These are phyloP conservation scores for Hyphopichia buzzinii DNA, from an alignment of 1,139 yeast genomes.

Conservation along the genomic window DNA sequence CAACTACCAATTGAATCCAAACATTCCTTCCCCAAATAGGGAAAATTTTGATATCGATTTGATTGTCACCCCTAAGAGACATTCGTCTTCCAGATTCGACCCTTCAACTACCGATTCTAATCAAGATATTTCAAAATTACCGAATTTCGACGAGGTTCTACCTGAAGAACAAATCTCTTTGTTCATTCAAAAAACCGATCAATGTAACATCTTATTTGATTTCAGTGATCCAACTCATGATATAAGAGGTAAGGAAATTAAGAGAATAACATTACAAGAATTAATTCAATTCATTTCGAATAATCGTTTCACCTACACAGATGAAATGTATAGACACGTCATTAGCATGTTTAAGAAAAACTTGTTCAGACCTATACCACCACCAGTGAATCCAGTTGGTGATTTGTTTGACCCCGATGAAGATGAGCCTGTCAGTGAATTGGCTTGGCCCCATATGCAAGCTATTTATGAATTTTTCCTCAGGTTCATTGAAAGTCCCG, in stretches of 20 bases:
- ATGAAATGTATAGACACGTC: conserved; percentile 85
- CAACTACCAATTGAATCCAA: conserved; percentile 36
- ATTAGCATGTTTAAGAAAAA: conserved; percentile 87
- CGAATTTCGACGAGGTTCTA: conserved; percentile 86
- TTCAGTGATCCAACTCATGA: conserved; percentile 92
- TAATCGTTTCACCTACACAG: conserved; percentile 81
- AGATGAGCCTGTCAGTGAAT: conserved; percentile 94
- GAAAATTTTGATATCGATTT: conserved; percentile 46
- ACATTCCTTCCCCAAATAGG: conserved; percentile 44
- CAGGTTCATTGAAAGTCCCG: conserved; percentile 91
- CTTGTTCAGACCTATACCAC: conserved; percentile 93
- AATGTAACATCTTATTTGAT: conserved; percentile 92
- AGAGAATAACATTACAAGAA: conserved; percentile 82
- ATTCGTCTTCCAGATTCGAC: conserved; percentile 90
- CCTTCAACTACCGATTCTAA: conserved; percentile 64
- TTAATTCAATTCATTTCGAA: conserved; percentile 82
- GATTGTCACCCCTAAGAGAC: conserved; percentile 77
- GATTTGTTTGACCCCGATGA: conserved; percentile 97
- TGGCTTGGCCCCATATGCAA: conserved; percentile 99
- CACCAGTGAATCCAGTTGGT: conserved; percentile 96
- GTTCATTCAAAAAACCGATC: conserved; percentile 85
- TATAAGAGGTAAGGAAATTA: conserved; percentile 88
- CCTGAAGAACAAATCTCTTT: conserved; percentile 81
- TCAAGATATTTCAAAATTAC: conserved; percentile 73
- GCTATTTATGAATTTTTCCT: conserved; percentile 91